A percentile compares a stretch with the other conserved stretches of the same genome.
Conservation (phyloP, 176 grass and related monocot genomes). For the Melocanna baccifera region DNA sequence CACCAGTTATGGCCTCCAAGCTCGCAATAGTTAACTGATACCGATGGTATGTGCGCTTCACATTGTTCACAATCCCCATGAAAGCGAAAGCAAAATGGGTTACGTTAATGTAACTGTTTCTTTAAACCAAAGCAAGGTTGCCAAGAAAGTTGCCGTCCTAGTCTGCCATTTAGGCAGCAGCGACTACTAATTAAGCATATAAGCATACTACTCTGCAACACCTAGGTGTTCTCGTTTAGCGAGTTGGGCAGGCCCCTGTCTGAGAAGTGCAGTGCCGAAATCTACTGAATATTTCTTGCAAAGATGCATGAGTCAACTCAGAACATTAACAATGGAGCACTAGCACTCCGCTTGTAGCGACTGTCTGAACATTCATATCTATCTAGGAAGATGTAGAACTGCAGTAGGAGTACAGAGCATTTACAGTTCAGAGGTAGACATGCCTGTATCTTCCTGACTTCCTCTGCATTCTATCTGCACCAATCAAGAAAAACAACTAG, state of each 20-base stretch:
- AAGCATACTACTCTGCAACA: slow-evolving; percentile 9
- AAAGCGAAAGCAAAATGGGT: slow-evolving; percentile 28
- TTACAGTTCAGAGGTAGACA: background rate
- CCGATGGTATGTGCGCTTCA: slow-evolving; percentile 39
- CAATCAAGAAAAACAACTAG: background rate
- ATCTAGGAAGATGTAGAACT: background rate
- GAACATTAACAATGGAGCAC: background rate
- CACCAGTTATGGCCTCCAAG: slow-evolving; percentile 37
- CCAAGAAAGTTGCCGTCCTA: slow-evolving; percentile 19
- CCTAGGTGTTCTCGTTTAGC: background rate
- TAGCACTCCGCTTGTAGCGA: background rate
- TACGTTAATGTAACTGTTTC: slow-evolving; percentile 2
- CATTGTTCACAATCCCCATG: slow-evolving; percentile 34
- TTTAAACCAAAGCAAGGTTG: slow-evolving; percentile 54
- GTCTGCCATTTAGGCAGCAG: slow-evolving; percentile 26
- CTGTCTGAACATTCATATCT: background rate
- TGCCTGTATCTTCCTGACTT: background rate
- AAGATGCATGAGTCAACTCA: background rate
- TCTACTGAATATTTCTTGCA: background rate
- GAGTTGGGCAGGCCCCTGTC: background rate
- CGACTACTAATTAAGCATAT: slow-evolving; percentile 4
- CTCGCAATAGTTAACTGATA: slow-evolving; percentile 40
- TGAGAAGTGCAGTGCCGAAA: background rate
- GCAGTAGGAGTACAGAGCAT: background rate
- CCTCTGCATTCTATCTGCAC: background rate